Conservation (phyloP, 768 basidiomycete species). For the Tricholoma sp. region DNA sequence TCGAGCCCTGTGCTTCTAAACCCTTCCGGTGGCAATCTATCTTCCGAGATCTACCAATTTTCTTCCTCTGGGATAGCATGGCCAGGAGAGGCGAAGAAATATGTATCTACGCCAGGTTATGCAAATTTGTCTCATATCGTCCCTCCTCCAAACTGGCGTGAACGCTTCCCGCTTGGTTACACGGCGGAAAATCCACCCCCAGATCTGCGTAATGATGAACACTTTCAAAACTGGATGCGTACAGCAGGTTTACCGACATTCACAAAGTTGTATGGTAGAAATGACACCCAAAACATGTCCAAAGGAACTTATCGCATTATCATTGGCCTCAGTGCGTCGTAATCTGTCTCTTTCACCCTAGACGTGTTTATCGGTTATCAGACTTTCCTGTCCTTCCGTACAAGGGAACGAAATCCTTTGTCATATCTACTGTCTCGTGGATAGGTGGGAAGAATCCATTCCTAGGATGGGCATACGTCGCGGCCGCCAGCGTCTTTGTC, state of each 20-base stretch:
- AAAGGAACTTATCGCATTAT: slow-evolving; percentile 73
- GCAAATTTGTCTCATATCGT: slow-evolving; percentile 55
- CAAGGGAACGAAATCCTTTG: slow-evolving; percentile 93
- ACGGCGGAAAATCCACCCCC: slow-evolving; percentile 60
- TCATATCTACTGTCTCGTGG: slow-evolving; percentile 97
- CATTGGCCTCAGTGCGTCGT: slow-evolving; percentile 73
- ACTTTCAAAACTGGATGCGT: slow-evolving; percentile 99
- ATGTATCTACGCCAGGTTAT: slow-evolving; percentile 54
- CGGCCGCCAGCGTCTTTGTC: slow-evolving; percentile 80
- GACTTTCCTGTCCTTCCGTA: slow-evolving; percentile 92
- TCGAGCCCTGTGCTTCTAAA: slow-evolving; percentile 55
- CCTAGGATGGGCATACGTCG: slow-evolving; percentile 97
- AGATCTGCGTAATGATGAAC: slow-evolving; percentile 72
- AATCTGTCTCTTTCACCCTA: slow-evolving; percentile 3
- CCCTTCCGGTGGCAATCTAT: slow-evolving; percentile 40
- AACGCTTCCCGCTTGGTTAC: slow-evolving; percentile 71
- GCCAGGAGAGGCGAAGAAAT: slow-evolving; percentile 93
- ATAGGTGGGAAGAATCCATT: slow-evolving; percentile 98
- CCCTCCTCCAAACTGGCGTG: slow-evolving; percentile 91
- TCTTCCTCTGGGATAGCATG: slow-evolving; percentile 85
- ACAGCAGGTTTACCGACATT: slow-evolving; percentile 97
- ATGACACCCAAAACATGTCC: slow-evolving; percentile 68
- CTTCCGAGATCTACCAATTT: slow-evolving; percentile 59
- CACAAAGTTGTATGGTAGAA: slow-evolving; percentile 90
- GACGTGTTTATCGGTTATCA: slow-evolving; percentile 25